phyloP scores from a whole-genome alignment of 805 yeast genomes.

The Saccharomycopsis javanensis region DNA sequence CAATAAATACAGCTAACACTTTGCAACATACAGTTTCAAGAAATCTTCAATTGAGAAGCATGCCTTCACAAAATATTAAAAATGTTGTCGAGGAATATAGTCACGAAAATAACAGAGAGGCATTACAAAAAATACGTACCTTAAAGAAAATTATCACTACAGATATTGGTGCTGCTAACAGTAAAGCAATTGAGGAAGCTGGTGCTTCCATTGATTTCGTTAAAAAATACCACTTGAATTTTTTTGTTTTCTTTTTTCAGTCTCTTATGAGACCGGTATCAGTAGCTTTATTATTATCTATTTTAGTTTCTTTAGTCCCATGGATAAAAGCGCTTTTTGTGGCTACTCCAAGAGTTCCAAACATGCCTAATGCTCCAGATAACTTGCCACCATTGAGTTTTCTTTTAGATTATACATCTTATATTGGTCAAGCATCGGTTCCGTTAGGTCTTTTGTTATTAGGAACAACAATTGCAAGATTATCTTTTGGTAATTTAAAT shows the following conservation, averaged over 20 bases:
- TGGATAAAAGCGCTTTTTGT: conserved; percentile 71
- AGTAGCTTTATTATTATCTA: conserved; percentile 51
- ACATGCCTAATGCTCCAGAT: conserved; percentile 75
- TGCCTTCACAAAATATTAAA: conserved; percentile 34
- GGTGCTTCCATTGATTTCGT: conserved; percentile 14
- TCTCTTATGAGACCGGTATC: conserved; percentile 68
- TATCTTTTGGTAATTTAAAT: conserved; percentile 46
- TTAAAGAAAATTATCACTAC: conserved; percentile 18
- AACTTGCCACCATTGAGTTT: conserved; percentile 74
- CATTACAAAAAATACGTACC: conserved; percentile 2
- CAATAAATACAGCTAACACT: not conserved
- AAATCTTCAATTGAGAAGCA: conserved; percentile 24
- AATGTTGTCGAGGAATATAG: conserved; percentile 43
- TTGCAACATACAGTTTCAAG: conserved; percentile 19
- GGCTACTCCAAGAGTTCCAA: conserved; percentile 31
- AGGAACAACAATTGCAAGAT: conserved; percentile 82
- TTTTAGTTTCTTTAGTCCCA: conserved; percentile 74
- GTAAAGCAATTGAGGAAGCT: conserved; percentile 16
- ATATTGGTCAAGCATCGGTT: conserved; percentile 80
- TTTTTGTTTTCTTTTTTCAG: conserved; percentile 30
- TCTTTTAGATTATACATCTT: conserved; percentile 68
- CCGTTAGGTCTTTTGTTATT: conserved; percentile 75
- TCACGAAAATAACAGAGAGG: conserved; percentile 20
- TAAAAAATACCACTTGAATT: conserved; percentile 24
- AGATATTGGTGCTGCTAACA: conserved; percentile 18